Evolutionary conservation across 179 eudicot species (phyloP).

Genomic region (Drosera spatulata): DNA sequence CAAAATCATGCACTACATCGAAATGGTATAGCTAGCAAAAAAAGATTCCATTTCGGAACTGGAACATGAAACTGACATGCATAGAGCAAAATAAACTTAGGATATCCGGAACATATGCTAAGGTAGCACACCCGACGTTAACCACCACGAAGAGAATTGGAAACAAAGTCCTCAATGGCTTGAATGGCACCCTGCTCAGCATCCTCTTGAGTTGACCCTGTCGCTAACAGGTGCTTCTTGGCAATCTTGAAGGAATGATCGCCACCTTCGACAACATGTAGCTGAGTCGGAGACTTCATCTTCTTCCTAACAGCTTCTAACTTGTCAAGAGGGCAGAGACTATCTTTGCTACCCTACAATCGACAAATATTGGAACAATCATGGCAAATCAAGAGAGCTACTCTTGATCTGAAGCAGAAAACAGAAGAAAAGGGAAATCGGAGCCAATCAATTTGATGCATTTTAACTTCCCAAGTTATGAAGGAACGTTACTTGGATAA

Average conservation of each 20-base stretch:
- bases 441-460: neutral
- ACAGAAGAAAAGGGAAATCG: too few species aligned
- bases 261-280: constrained; percentile 78
- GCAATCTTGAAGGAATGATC: constrained; percentile 83
- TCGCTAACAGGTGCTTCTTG: constrained; percentile 50
- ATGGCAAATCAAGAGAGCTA: too few species aligned
- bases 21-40: too few species aligned
- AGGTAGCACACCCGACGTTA: neutral
- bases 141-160: constrained; percentile 9
- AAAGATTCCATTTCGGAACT: too few species aligned
- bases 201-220: constrained; percentile 50
- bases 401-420: too few species aligned
- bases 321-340: constrained; percentile 62
- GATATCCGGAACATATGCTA: too few species aligned
- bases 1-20: too few species aligned
- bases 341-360: constrained; percentile 80
- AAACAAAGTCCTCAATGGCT: constrained; percentile 51
- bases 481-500: constrained; percentile 58
- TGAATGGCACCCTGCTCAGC: constrained; percentile 55
- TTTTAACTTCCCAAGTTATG: neutral
- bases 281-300: constrained; percentile 29
- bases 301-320: constrained; percentile 48
- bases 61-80: too few species aligned
- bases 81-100: too few species aligned
- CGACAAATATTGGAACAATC: neutral